A percentile compares a stretch with the other conserved stretches of the same genome.
Evolutionary conservation across 805 yeast species (phyloP).

Genomic region (Kodamaea fukazawae): DNA sequence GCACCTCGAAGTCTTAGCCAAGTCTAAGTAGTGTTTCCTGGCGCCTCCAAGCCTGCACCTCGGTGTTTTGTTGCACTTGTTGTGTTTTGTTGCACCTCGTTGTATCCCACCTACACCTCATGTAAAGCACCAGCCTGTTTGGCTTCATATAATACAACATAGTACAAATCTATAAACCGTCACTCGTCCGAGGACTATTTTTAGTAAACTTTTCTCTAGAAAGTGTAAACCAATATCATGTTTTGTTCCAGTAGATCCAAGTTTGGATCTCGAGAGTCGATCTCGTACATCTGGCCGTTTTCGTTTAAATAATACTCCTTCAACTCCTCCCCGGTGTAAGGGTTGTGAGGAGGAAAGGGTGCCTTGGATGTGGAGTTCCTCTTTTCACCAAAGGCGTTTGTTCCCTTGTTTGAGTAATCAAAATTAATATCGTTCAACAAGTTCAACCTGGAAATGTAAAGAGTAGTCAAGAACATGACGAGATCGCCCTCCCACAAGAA

Average conservation of each 20-base stretch:
- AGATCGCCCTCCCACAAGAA: constrained; percentile 38
- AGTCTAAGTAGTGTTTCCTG: too few species aligned
- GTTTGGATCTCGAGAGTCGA: constrained; percentile 12
- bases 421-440: constrained; percentile 32
- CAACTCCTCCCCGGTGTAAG: constrained; percentile 18
- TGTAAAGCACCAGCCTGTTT: too few species aligned
- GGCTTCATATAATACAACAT: too few species aligned
- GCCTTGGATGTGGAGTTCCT: neutral
- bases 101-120: too few species aligned
- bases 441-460: constrained; percentile 36
- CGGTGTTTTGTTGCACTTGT: too few species aligned
- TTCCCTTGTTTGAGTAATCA: constrained; percentile 23
- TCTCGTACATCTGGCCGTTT: constrained; percentile 30
- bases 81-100: too few species aligned
- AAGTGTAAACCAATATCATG: constrained; percentile 31
- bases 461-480: constrained; percentile 37
- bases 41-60: too few species aligned
- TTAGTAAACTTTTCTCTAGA: constrained; percentile 8
- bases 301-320: constrained; percentile 29
- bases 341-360: constrained; percentile 4
- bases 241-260: constrained; percentile 21
- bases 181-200: neutral
- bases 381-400: constrained; percentile 4
- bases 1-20: too few species aligned
- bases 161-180: too few species aligned